A percentile compares a stretch with the other conserved stretches of the same genome.
phyloP scores from a whole-genome alignment of 75 land plant genomes.

The Pinus taeda region DNA sequence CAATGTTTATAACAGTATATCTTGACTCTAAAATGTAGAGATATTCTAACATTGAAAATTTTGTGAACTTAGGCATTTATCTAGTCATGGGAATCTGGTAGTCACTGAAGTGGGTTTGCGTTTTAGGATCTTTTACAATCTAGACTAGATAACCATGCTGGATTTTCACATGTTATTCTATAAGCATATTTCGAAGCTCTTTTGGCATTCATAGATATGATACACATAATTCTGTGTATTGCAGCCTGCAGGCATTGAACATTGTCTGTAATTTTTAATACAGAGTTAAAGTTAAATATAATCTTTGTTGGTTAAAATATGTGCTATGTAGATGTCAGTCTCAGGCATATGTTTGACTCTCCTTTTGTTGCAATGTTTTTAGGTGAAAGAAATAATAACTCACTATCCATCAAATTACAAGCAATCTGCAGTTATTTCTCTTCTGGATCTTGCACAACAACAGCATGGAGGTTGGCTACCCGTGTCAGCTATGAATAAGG shows the following conservation, averaged over 20 bases:
- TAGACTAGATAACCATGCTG: neutral
- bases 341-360: neutral
- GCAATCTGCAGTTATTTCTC: conserved; percentile 90
- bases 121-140: neutral
- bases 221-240: no score
- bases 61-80: neutral
- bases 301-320: neutral
- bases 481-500: conserved; percentile 96
- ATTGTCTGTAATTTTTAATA: neutral
- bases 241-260: no score
- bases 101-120: neutral
- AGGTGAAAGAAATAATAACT: conserved; percentile 90
- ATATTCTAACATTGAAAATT: neutral
- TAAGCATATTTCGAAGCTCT: neutral
- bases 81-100: neutral
- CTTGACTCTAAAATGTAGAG: neutral
- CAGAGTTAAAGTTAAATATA: neutral
- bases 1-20: neutral
- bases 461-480: conserved; percentile 98
- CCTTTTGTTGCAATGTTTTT: neutral
- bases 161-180: neutral
- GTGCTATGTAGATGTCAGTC: neutral
- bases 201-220: no score
- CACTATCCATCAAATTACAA: conserved; percentile 98
- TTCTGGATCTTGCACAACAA: conserved; percentile 97